Percentiles rank a stretch among this genome's conserved stretches.
Evolutionary conservation across 257 asterid genomes (phyloP).

Genomic region (Cruciata laevipes): DNA sequence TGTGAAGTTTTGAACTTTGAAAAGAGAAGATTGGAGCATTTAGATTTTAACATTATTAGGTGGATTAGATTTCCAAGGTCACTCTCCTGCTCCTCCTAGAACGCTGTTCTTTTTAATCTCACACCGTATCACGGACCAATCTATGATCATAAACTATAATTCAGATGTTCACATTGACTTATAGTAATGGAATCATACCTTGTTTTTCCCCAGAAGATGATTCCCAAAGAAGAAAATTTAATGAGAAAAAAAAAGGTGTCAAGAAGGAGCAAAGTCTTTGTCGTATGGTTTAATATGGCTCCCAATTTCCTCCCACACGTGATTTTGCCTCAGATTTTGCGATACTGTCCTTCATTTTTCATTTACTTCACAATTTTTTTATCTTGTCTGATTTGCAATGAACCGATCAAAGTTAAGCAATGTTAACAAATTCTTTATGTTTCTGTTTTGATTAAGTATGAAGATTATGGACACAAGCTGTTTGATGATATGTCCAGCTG

Average conservation of each 20-base stretch:
- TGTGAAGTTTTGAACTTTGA: too few species aligned
- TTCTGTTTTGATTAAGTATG: too few species aligned
- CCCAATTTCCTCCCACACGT: slow-evolving; percentile 29
- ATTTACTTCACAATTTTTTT: neutral
- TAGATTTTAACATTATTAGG: slow-evolving; percentile 30
- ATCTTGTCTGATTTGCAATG: neutral
- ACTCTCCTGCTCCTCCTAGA: slow-evolving; percentile 21
- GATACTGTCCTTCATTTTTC: slow-evolving; percentile 21
- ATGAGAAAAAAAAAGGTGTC: slow-evolving; percentile 8
- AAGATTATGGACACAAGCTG: neutral
- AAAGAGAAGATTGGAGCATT: slow-evolving; percentile 11
- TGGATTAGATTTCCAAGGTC: slow-evolving; percentile 36
- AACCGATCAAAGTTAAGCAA: neutral
- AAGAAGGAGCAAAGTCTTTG: slow-evolving; percentile 11
- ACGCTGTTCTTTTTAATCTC: slow-evolving; percentile 7
- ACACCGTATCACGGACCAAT: slow-evolving; percentile 1
- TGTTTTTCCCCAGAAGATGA: neutral
- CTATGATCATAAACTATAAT: neutral
- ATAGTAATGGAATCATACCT: slow-evolving; percentile 1
- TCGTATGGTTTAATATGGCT: slow-evolving; percentile 26
- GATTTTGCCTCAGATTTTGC: slow-evolving; percentile 45
- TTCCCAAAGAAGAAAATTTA: neutral
- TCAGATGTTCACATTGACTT: neutral
- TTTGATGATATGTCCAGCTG: neutral
- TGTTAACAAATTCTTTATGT: neutral